These are phyloP conservation scores for Potentilla sterilis DNA, from an alignment of 306 rosid species.

Conservation along the genomic window DNA sequence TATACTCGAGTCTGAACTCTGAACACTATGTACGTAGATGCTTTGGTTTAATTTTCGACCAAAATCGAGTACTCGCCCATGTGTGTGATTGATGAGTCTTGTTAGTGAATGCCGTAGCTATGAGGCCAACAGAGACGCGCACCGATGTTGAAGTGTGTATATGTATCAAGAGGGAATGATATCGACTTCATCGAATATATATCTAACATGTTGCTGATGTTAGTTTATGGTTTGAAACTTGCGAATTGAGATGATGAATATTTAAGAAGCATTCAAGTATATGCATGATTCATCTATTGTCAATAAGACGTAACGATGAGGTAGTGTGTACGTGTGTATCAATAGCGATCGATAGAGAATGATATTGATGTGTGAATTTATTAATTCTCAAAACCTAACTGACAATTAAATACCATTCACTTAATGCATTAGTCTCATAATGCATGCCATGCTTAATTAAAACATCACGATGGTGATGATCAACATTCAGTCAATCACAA, in stretches of 20 bases:
- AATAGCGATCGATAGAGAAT: neutral
- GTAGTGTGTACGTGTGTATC: neutral
- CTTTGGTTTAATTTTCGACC: neutral
- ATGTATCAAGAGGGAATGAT: neutral
- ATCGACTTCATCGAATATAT: neutral
- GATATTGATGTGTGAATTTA: neutral
- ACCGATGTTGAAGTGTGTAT: neutral
- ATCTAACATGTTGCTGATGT: too few species aligned
- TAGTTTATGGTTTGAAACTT: too few species aligned
- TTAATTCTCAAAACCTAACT: too few species aligned
- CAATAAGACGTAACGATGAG: neutral
- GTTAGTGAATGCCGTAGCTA: neutral
- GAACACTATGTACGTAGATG: neutral
- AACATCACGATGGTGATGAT: neutral
- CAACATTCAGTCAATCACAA: neutral
- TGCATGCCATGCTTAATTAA: neutral
- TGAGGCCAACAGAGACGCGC: neutral
- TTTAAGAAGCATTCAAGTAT: neutral
- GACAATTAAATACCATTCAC: neutral
- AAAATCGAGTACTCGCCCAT: neutral
- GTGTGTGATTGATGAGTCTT: neutral
- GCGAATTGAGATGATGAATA: too few species aligned
- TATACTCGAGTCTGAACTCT: neutral
- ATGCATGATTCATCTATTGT: neutral
- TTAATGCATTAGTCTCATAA: neutral